Evolutionary conservation across 2,329 filamentous ascomycete species (phyloP), one percentile per base, ranked within the genome.

Genomic region (Sporothrix dimorphospora): DNA sequence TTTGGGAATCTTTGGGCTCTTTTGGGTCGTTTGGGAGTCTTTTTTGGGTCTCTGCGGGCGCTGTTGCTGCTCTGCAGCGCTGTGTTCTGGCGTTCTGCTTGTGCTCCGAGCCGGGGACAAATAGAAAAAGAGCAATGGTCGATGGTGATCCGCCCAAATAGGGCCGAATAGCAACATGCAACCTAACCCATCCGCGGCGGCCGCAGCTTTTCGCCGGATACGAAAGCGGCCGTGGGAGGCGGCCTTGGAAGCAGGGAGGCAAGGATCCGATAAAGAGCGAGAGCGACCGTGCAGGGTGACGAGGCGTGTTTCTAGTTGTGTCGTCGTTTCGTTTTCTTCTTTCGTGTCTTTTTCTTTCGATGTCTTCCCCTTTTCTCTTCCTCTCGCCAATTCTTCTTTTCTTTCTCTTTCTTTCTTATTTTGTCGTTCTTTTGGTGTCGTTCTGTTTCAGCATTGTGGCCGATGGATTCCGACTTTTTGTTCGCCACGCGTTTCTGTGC

Each of bases 111-210:
- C 21, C 38, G 66, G 55, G 59, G 66, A 27, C 70, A 71, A 72
- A 71, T 66, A 71, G 63, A 70, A 71, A 70, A 74, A 72, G 70
- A 72, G 38, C n/a, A 65, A 65, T 45, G 40, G 51, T 42, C 40
- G 5, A 45, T 65, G 71, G 67, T 67, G 73, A 72, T 75, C 74
- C 75, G 73, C 73, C 63, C 65, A 70, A 75, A 76, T 73, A 75
- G 74, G 75, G 73, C 74, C 75, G 73, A 75, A 76, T 75, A 75
- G 73, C 67, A 59, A 65, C 57, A 75, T 75, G 75, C 75, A 75
- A 75, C 72, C 73, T 67, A 65, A 51, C 59, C 66, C 71, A 73
- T 73, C 69, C 72, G 71, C 55, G 55, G 66, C 51, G 49, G 34
- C 68, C 70, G 68, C 57, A 71, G 59, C 72, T 49, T n/a, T 67